Conservation (phyloP, 2,329 filamentous ascomycete genomes). For the Neonectria sp. region DNA sequence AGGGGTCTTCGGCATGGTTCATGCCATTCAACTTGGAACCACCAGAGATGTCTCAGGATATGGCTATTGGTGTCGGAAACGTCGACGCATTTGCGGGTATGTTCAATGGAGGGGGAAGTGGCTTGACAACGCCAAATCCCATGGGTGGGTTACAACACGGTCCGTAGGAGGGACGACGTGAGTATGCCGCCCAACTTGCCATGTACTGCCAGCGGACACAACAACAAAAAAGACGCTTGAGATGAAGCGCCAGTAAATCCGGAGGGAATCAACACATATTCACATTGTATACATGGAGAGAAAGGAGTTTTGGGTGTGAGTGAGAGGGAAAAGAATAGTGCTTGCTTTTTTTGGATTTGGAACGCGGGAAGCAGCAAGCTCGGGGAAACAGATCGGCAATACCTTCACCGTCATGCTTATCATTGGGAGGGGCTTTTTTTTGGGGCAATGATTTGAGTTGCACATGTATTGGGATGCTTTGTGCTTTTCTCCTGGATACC, state of each 20-base stretch:
- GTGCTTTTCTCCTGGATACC: not conserved
- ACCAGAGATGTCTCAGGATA: constrained; percentile 70
- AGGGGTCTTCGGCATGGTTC: constrained; percentile 84
- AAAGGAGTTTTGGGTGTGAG: constrained; percentile 20
- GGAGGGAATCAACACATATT: constrained; percentile 11
- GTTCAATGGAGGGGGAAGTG: constrained; percentile 59
- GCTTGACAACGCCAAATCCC: constrained; percentile 55
- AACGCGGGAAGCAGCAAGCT: not conserved
- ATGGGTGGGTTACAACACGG: constrained; percentile 52
- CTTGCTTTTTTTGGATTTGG: not conserved
- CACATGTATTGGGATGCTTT: not conserved
- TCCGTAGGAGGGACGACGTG: constrained; percentile 44
- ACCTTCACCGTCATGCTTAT: not conserved
- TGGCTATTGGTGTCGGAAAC: constrained; percentile 58
- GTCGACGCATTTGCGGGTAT: constrained; percentile 66
- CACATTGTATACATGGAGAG: constrained; percentile 4
- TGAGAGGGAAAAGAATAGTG: not conserved
- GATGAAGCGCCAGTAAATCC: constrained; percentile 3
- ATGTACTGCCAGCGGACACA: not conserved
- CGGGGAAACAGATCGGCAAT: not conserved
- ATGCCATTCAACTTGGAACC: constrained; percentile 94
- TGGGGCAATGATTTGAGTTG: not conserved
- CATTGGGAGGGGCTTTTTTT: not conserved
- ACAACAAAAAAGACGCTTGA: constrained; percentile 4
- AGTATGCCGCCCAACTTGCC: constrained; percentile 25